A percentile compares a stretch with the other conserved stretches of the same genome.
Evolutionary conservation across 139 green algal species (phyloP).

Genomic region (Parachlorella kessleri): DNA sequence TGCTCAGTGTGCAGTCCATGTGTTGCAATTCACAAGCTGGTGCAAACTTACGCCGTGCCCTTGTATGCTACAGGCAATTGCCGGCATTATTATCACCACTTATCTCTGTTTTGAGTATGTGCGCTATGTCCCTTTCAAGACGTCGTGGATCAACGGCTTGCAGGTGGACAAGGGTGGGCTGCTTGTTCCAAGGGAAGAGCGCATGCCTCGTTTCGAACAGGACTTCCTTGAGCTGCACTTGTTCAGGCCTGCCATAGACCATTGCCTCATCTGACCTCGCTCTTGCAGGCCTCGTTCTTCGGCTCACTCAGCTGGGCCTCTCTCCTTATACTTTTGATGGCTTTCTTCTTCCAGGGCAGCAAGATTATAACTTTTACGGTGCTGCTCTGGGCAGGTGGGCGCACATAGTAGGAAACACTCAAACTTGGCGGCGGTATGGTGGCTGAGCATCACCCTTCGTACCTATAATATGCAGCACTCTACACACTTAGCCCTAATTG

Average conservation of each 20-base stretch:
- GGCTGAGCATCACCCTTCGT: too few relatives aligned
- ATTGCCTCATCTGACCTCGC: too few relatives aligned
- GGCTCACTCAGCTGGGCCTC: constrained; percentile 34
- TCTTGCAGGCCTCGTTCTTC: constrained; percentile 39
- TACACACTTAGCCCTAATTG: too few relatives aligned
- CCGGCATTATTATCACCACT: constrained; percentile 9
- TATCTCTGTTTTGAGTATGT: constrained; percentile 43
- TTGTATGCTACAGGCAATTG: constrained; percentile 22
- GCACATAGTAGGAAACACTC: too few relatives aligned
- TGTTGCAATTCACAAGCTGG: not conserved
- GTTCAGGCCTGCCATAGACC: too few relatives aligned
- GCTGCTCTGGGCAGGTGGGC: constrained; percentile 32
- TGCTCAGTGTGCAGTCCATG: not conserved
- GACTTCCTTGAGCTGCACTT: too few relatives aligned
- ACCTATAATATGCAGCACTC: too few relatives aligned
- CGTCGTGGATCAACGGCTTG: constrained; percentile 55
- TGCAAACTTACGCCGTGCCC: not conserved
- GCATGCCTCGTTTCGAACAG: too few relatives aligned
- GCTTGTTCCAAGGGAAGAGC: too few relatives aligned
- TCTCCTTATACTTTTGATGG: constrained; percentile 28
- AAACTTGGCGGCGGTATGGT: too few relatives aligned
- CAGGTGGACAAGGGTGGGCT: too few relatives aligned
- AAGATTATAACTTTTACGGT: not conserved
- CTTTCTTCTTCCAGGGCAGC: not conserved
- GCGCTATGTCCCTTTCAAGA: constrained; percentile 22